A percentile compares a stretch with the other conserved stretches of the same genome.
phyloP scores from a whole-genome alignment of 2,329 filamentous ascomycete genomes.

The Sporothrix inflata region DNA sequence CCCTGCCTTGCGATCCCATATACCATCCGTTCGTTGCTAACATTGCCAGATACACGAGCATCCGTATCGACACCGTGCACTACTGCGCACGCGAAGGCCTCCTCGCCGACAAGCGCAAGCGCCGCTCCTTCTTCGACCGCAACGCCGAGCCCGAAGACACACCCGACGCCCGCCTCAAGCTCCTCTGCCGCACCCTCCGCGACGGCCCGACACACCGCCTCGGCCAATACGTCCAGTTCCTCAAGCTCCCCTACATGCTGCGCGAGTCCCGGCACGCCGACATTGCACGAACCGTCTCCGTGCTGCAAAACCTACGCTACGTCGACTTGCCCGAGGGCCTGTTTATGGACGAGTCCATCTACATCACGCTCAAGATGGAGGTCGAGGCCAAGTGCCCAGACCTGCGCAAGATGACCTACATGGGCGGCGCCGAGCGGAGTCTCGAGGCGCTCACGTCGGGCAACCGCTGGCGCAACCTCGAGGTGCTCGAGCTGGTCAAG shows the following conservation, averaged over 20 bases:
- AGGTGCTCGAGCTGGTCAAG: constrained; percentile 71
- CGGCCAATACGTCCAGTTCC: constrained; percentile 70
- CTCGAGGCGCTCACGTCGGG: constrained; percentile 70
- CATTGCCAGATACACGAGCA: constrained; percentile 74
- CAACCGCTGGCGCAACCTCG: constrained; percentile 69
- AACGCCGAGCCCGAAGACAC: constrained; percentile 82
- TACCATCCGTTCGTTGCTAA: neutral
- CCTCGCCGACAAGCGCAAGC: constrained; percentile 77
- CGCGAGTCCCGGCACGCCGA: constrained; percentile 84
- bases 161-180: constrained; percentile 71
- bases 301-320: constrained; percentile 82
- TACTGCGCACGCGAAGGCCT: constrained; percentile 88
- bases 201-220: constrained; percentile 70
- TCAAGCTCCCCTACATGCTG: constrained; percentile 95
- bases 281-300: constrained; percentile 81
- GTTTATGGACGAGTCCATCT: constrained; percentile 77
- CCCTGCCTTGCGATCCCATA: no score
- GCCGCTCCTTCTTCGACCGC: constrained; percentile 70
- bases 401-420: constrained; percentile 87
- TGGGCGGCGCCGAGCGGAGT: constrained; percentile 74
- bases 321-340: constrained; percentile 89
- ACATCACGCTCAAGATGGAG: constrained; percentile 77
- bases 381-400: constrained; percentile 81
- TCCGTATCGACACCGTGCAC: constrained; percentile 91
- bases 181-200: constrained; percentile 81